Percentiles rank a stretch among this genome's conserved stretches.
phyloP scores from a whole-genome alignment of 2,329 filamentous ascomycete species.

The Arthrobotrys musiformis region DNA sequence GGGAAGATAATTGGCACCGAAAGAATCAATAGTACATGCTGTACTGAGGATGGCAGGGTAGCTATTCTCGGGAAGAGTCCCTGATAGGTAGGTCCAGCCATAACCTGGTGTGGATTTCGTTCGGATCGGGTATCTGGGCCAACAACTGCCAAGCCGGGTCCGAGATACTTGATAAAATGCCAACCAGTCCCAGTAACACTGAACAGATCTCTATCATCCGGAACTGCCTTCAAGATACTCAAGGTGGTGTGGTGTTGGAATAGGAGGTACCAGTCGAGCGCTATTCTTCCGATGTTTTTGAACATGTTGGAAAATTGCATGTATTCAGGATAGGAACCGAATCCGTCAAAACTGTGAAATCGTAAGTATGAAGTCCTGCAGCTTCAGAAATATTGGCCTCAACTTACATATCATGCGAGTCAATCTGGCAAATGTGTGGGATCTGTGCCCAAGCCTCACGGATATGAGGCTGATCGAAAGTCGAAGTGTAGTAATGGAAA shows the following conservation, averaged over 20 bases:
- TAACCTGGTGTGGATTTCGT: conserved; percentile 86
- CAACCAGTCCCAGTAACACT: conserved; percentile 96
- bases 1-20: conserved; percentile 92
- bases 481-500: conserved; percentile 98
- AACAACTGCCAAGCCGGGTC: conserved; percentile 87
- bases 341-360: conserved; percentile 84
- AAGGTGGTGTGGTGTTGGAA: conserved; percentile 98
- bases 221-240: conserved; percentile 89
- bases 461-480: conserved; percentile 95
- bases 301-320: conserved; percentile 99
- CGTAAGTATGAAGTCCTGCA: conserved; percentile 44
- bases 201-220: conserved; percentile 89
- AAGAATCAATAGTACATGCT: conserved; percentile 97
- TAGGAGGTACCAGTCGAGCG: conserved; percentile 95
- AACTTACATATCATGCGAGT: conserved; percentile 97
- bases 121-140: conserved; percentile 93
- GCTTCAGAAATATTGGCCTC: neutral
- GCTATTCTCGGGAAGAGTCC: conserved; percentile 96
- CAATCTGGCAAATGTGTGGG: conserved; percentile 88
- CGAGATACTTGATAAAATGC: conserved; percentile 98
- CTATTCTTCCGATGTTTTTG: conserved; percentile 95
- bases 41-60: conserved; percentile 86
- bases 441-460: conserved; percentile 97
- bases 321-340: conserved; percentile 95
- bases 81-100: conserved; percentile 96